Percentiles rank a stretch among this genome's conserved stretches.
Conservation (phyloP, 805 yeast genomes). For the Metschnikowia santaceciliae region DNA sequence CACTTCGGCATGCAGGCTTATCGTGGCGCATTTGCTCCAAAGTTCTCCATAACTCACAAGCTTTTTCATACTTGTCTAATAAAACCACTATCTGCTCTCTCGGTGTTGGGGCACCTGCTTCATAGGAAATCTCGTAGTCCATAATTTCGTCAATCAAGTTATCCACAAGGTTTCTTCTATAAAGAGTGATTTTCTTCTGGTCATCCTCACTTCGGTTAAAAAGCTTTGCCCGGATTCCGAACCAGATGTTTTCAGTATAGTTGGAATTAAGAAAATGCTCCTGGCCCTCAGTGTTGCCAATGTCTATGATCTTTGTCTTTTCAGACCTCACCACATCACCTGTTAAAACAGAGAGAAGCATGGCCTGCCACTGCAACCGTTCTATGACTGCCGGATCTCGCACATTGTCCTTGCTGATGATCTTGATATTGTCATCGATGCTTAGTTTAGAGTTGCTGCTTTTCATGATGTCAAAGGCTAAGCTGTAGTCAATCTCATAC, state of each 20-base stretch:
- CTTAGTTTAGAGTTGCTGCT: conserved; percentile 19
- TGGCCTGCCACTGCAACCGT: conserved; percentile 92
- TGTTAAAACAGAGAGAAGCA: conserved; percentile 84
- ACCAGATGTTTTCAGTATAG: conserved; percentile 75
- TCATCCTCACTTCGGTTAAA: conserved; percentile 78
- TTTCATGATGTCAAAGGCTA: conserved; percentile 35
- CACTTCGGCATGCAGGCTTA: conserved; percentile 64
- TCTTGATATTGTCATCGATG: conserved; percentile 33
- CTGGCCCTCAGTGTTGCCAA: conserved; percentile 34
- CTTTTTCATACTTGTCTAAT: conserved; percentile 57
- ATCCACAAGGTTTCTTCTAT: conserved; percentile 69
- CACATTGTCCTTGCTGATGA: conserved; percentile 34
- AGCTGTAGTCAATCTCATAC: conserved; percentile 45
- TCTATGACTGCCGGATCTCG: conserved; percentile 57
- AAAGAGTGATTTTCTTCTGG: conserved; percentile 64
- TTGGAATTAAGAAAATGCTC: conserved; percentile 51
- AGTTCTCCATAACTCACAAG: conserved; percentile 77
- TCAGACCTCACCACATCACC: conserved; percentile 94
- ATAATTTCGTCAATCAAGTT: conserved; percentile 64
- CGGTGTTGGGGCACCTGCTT: conserved; percentile 27
- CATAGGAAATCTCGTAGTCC: conserved; percentile 55
- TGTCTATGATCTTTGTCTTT: conserved; percentile 68
- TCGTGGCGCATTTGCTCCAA: conserved; percentile 73
- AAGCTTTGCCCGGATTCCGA: conserved; percentile 78
- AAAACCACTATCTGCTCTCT: conserved; percentile 50